Base-by-base conservation (phyloP, 108 stramenopile genomes). In the Cylindrotheca closterium region DNA sequence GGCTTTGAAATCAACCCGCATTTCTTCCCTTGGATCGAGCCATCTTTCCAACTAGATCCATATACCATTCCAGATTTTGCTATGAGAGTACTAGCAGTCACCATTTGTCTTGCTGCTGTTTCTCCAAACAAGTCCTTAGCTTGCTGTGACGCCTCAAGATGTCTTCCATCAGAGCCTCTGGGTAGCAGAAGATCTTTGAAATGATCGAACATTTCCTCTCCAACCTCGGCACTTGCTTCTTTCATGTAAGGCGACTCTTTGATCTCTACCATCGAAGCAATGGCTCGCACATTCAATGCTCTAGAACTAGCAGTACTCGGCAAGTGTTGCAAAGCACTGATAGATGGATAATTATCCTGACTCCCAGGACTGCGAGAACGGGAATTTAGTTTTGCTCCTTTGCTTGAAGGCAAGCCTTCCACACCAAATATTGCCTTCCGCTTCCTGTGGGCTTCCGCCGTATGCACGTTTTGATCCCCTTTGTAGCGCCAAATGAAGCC, bases 151-250 rank as follows among this genome's bases (percentile, higher is more conserved):
- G 61, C 51, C 25, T 24, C 18, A 8, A 23, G 15, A 0, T 37
- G 19, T 23, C 19, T 3, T 3, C 51, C 63, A 3, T 12, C 19
- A 0, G 12, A 42, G 3, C 47, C 51, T 21, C 47, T 33, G 2
- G 58, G 59, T 10, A 30, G 51, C 47, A 73, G 28, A 37, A 73
- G 51, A 4, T 58, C 30, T 47, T 66, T 46, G 15, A 55, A 50
- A 19, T 26, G 29, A 10, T 73, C 59, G 47, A 73, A 73, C 27
- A 73, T 30, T 25, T 60, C 26, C 47, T 73, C 73, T n/a, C 65
- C 73, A 4, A 73, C 58, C 48, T 73, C 73, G 1, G 73, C 73
- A 33, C 50, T 73, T 21, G 15, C 29, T 10, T 58, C 33, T 8
- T n/a, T 23, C 30, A 63, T 27, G 57, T 72, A 72, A 0, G 71